Percentiles rank a stretch among this genome's conserved stretches.
Conservation (phyloP, 192 early-diverging fungal species). For the Podila minutissima region DNA sequence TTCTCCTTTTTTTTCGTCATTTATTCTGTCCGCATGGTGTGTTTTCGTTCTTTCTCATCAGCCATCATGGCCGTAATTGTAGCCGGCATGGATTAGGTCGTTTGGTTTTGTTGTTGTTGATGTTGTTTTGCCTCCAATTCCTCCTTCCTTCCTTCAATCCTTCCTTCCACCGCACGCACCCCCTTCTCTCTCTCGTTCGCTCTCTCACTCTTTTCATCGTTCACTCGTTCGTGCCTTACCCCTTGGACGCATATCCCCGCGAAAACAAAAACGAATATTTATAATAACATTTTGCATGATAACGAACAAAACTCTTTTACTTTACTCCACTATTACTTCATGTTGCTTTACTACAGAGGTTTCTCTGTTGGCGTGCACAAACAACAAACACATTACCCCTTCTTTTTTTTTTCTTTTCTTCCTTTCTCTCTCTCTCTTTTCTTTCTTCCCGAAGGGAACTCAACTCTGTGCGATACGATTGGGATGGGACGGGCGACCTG, state of each 20-base stretch:
- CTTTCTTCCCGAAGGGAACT: neutral
- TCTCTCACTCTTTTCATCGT: neutral
- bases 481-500: too few species aligned
- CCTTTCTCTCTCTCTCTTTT: neutral
- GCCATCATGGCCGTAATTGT: too few species aligned
- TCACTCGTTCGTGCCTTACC: neutral
- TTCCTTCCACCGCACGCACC: neutral
- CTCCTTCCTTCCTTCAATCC: neutral
- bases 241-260: neutral
- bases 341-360: neutral
- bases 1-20: too few species aligned
- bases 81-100: too few species aligned
- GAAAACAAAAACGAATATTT: neutral
- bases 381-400: constrained; percentile 5
- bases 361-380: neutral
- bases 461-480: too few species aligned
- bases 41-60: too few species aligned
- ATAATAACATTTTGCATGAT: neutral
- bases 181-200: neutral
- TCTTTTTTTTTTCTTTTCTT: neutral
- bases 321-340: too few species aligned
- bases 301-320: neutral
- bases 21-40: too few species aligned
- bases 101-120: neutral
- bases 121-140: neutral